These are phyloP conservation scores for Orbilia javanica DNA, from an alignment of 2,329 filamentous ascomycete genomes.

Conservation along the genomic window DNA sequence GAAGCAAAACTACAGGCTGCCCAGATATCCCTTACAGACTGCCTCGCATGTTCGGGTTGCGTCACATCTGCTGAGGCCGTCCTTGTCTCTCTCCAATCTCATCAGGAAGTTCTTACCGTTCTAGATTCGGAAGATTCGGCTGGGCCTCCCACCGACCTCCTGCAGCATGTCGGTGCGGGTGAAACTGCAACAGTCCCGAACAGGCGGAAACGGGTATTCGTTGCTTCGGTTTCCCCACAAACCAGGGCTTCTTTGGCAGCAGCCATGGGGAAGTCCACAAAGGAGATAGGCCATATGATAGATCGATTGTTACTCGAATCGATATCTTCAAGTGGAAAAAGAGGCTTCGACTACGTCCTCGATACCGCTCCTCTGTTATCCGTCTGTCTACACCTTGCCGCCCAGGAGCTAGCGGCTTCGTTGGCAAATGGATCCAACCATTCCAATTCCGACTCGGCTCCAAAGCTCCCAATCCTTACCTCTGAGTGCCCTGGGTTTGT, in stretches of 20 bases:
- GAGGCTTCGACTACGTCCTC: conserved; percentile 87
- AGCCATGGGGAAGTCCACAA: conserved; percentile 80
- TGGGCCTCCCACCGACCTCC: conserved; percentile 63
- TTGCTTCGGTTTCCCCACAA: conserved; percentile 94
- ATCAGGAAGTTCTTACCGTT: conserved; percentile 86
- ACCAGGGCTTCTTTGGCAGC: conserved; percentile 88
- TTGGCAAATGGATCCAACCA: conserved; percentile 62
- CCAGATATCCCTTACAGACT: conserved; percentile 95
- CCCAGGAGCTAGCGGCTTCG: conserved; percentile 75
- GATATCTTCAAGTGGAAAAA: conserved; percentile 78
- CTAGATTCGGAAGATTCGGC: conserved; percentile 66
- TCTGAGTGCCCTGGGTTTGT: conserved; percentile 98
- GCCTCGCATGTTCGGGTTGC: conserved; percentile 95
- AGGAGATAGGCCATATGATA: conserved; percentile 83
- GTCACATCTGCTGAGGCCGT: conserved; percentile 98
- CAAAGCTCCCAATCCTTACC: conserved; percentile 78
- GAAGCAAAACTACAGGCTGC: conserved; percentile 75
- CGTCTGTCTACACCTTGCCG: conserved; percentile 82
- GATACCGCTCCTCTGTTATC: conserved; percentile 89
- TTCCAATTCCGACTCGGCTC: conserved; percentile 61
- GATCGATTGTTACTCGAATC: conserved; percentile 76
- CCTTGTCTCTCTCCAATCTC: conserved; percentile 93
- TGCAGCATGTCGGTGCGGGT: conserved; percentile 69
- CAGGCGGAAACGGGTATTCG: conserved; percentile 73
- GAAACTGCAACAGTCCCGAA: conserved; percentile 16